These are phyloP conservation scores for Lagenidium sp. DNA, from an alignment of 352 stramenopile species.

Conservation along the genomic window DNA sequence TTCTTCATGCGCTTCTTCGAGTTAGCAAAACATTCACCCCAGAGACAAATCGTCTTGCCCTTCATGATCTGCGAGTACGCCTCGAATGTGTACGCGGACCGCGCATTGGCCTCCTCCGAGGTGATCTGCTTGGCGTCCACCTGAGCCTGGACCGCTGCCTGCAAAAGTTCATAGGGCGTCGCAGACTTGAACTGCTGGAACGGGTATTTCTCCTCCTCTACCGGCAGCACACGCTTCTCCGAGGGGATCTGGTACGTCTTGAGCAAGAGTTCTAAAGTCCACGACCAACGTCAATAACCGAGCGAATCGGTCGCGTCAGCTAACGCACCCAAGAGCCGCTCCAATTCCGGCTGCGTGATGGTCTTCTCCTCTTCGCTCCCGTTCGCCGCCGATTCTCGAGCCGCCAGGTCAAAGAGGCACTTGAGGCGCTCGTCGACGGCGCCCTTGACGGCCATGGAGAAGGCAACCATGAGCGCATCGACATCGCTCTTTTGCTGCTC, in stretches of 20 bases:
- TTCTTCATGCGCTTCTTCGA: slow-evolving; percentile 82
- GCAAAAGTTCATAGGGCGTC: slow-evolving; percentile 22
- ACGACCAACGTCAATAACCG: too few relatives aligned
- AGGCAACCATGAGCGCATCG: slow-evolving; percentile 67
- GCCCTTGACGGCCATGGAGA: slow-evolving; percentile 79
- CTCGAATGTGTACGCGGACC: slow-evolving; percentile 59
- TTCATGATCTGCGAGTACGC: slow-evolving; percentile 72
- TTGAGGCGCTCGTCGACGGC: slow-evolving; percentile 54
- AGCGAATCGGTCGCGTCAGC: too few relatives aligned
- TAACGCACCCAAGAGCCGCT: slow-evolving; percentile 36
- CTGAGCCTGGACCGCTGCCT: slow-evolving; percentile 26
- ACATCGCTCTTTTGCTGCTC: slow-evolving; percentile 46
- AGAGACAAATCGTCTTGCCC: slow-evolving; percentile 73
- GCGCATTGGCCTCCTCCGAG: slow-evolving; percentile 37
- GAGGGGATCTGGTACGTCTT: slow-evolving; percentile 79
- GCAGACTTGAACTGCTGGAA: slow-evolving; percentile 67
- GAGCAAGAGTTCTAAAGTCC: slow-evolving; percentile 36
- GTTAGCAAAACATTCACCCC: slow-evolving; percentile 80
- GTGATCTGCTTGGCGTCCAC: slow-evolving; percentile 44
- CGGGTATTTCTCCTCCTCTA: slow-evolving; percentile 61
- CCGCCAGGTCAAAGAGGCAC: slow-evolving; percentile 62
- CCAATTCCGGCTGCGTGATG: slow-evolving; percentile 47
- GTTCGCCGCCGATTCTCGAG: slow-evolving; percentile 19
- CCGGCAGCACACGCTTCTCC: slow-evolving; percentile 68
- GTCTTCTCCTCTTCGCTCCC: slow-evolving; percentile 25